Evolutionary conservation across 805 yeast genomes (phyloP).

Genomic region (Ogataea nitratoaversa): DNA sequence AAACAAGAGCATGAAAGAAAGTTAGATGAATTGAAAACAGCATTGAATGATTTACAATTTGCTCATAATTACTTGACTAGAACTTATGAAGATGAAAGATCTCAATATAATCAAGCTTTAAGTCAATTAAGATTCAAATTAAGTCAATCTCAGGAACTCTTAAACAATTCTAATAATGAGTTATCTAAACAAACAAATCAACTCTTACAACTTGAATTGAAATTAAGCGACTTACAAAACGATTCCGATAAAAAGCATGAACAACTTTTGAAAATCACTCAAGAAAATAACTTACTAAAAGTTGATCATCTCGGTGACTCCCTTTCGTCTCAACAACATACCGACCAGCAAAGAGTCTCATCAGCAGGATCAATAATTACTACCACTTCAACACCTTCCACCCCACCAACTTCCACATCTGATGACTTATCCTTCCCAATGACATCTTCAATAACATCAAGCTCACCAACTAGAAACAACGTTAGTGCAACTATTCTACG

Average conservation of each 20-base stretch:
- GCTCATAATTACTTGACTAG: constrained; percentile 66
- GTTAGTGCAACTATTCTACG: constrained; percentile 51
- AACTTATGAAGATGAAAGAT: constrained; percentile 64
- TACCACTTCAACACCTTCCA: constrained; percentile 12
- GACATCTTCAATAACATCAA: constrained; percentile 11
- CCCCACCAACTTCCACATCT: constrained; percentile 12
- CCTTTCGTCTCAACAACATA: constrained; percentile 5
- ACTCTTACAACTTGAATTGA: constrained; percentile 32
- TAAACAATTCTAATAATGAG: constrained; percentile 35
- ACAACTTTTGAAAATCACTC: constrained; percentile 40
- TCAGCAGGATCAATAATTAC: too few species aligned
- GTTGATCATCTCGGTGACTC: constrained; percentile 41
- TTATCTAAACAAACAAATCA: constrained; percentile 35
- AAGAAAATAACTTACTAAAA: constrained; percentile 40
- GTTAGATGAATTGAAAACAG: constrained; percentile 35
- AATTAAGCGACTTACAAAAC: constrained; percentile 30
- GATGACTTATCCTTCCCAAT: constrained; percentile 6
- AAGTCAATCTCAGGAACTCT: constrained; percentile 46
- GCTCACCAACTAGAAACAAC: constrained; percentile 24
- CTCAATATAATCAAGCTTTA: constrained; percentile 47
- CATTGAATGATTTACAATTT: constrained; percentile 63
- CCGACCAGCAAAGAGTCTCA: constrained; percentile 18
- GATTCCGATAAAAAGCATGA: constrained; percentile 32
- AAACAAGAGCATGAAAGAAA: constrained; percentile 3
- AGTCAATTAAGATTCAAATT: constrained; percentile 51